phyloP scores from a whole-genome alignment of 768 basidiomycete species.

The Trametes cingulata region DNA sequence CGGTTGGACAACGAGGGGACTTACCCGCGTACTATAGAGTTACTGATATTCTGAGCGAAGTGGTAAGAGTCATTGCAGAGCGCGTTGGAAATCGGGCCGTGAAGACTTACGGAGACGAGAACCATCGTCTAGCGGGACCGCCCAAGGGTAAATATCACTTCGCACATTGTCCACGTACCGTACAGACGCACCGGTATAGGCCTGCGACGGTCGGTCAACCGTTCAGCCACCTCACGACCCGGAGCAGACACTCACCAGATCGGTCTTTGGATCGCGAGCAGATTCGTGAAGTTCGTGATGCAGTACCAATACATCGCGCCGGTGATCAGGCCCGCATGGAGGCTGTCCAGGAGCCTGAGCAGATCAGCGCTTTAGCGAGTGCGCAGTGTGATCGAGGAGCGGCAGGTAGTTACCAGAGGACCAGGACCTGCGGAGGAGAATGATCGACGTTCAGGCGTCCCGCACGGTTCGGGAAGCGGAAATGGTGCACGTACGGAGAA shows the following conservation, averaged over 20 bases:
- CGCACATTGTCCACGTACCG: neutral
- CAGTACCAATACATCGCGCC: conserved; percentile 14
- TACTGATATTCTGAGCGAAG: conserved; percentile 18
- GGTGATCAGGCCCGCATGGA: conserved; percentile 14
- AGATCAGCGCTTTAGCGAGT: too few species aligned
- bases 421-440: neutral
- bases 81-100: too few species aligned
- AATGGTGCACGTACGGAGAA: neutral
- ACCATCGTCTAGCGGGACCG: conserved; percentile 7
- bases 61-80: too few species aligned
- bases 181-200: neutral
- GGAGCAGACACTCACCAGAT: neutral
- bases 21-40: conserved; percentile 23
- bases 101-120: conserved; percentile 5
- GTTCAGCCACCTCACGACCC: neutral
- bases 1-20: neutral
- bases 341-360: conserved; percentile 7
- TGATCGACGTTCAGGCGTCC: neutral
- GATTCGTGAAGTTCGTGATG: conserved; percentile 6
- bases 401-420: neutral
- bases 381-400: too few species aligned
- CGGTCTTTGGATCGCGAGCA: conserved; percentile 2
- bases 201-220: neutral
- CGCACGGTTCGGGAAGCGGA: too few species aligned
- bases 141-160: neutral